Evolutionary conservation across 2,329 filamentous ascomycete genomes (phyloP).

Genomic region (Didymella keratinophila): DNA sequence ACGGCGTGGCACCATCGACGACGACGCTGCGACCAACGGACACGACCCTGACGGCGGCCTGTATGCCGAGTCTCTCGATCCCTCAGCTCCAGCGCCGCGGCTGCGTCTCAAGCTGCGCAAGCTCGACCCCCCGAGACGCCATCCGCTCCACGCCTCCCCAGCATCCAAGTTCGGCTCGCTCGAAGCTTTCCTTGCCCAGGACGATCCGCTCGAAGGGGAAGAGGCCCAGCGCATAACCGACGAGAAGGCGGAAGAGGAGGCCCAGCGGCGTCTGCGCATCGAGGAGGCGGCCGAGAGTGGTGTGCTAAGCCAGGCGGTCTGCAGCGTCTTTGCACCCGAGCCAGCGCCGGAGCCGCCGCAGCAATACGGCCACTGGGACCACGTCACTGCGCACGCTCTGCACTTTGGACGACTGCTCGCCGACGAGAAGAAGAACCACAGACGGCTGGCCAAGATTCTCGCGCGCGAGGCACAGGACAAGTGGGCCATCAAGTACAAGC

Average conservation of each 20-base stretch:
- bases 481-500: constrained; percentile 71
- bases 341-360: constrained; percentile 74
- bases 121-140: constrained; percentile 59
- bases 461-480: constrained; percentile 80
- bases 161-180: constrained; percentile 60
- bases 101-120: constrained; percentile 61
- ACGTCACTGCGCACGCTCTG: constrained; percentile 78
- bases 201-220: constrained; percentile 58
- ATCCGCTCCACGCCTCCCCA: constrained; percentile 60
- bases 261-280: constrained; percentile 71
- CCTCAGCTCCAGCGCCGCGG: constrained; percentile 37
- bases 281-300: constrained; percentile 77
- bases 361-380: constrained; percentile 88
- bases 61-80: constrained; percentile 32
- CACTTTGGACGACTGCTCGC: constrained; percentile 83
- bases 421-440: constrained; percentile 80
- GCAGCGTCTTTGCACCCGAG: constrained; percentile 77
- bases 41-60: constrained; percentile 34
- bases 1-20: constrained; percentile 31
- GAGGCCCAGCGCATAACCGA: constrained; percentile 47
- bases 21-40: constrained; percentile 27
- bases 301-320: constrained; percentile 75
- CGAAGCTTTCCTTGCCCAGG: constrained; percentile 69
- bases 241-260: constrained; percentile 64
- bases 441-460: constrained; percentile 76